phyloP scores from a whole-genome alignment of 805 yeast genomes.

The Tetrapisispora fleetii region DNA sequence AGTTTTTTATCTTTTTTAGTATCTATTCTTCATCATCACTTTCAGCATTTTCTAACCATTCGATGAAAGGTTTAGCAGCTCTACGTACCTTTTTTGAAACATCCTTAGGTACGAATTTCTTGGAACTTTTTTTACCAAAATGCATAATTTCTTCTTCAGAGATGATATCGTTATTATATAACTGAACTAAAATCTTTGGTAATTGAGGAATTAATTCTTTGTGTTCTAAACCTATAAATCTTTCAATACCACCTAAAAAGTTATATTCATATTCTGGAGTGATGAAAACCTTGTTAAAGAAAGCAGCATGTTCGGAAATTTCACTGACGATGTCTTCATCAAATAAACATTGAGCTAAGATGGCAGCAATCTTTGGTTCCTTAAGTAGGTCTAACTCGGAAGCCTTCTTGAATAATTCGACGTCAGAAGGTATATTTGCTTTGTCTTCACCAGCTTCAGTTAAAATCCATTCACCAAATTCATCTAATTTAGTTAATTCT shows the following conservation, averaged over 20 bases:
- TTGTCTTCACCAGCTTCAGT: slow-evolving; percentile 39
- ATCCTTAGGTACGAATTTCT: slow-evolving; percentile 89
- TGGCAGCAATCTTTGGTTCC: slow-evolving; percentile 74
- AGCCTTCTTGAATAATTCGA: slow-evolving; percentile 87
- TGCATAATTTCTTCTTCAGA: slow-evolving; percentile 71
- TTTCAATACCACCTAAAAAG: slow-evolving; percentile 90
- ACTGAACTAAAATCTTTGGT: slow-evolving; percentile 71
- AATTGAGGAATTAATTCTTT: slow-evolving; percentile 59
- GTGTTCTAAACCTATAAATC: slow-evolving; percentile 76
- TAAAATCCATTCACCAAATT: slow-evolving; percentile 85
- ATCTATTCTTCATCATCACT: slow-evolving; percentile 52
- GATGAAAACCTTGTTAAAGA: slow-evolving; percentile 61
- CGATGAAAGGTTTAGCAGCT: slow-evolving; percentile 91
- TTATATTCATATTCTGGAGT: slow-evolving; percentile 70
- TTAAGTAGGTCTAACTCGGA: slow-evolving; percentile 63
- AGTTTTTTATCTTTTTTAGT: not conserved
- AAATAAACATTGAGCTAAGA: slow-evolving; percentile 82
- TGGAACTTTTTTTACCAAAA: slow-evolving; percentile 86
- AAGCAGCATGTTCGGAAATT: slow-evolving; percentile 68
- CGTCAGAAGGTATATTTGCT: slow-evolving; percentile 62
- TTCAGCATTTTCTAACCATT: slow-evolving; percentile 93
- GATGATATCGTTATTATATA: slow-evolving; percentile 75
- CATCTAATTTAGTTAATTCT: slow-evolving; percentile 45
- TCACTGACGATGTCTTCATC: slow-evolving; percentile 66
- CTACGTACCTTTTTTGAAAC: slow-evolving; percentile 86